Base-by-base conservation (phyloP, 441 rosid species). In the Daphne laureola region DNA sequence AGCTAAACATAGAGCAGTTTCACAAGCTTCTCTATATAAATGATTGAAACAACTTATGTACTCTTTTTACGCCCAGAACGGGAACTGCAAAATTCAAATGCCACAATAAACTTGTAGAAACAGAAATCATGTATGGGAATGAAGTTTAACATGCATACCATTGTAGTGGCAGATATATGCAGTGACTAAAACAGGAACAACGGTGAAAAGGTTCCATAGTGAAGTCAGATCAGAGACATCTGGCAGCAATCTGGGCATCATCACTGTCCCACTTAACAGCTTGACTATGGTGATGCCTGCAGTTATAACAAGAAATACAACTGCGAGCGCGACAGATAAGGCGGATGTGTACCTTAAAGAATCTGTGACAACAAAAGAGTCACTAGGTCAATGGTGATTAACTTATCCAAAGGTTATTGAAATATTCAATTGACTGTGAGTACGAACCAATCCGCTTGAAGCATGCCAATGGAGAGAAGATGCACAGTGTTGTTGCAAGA, bases 141-240 rank as follows among this genome's bases (percentile, higher is more conserved):
- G 38, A 5, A 7, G 38, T 31, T 5, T 25, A 14, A 25, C 21
- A 47, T 15, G 52, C 78, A 61, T 82, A 93, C 97, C 90, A 53
- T 93, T 90, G 74, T 85, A 87, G 73, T 93, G 99, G 68, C 99
- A 90, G 59, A 90, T 90, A 64, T 64, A 90, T 2, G 99, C 99
- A 9, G 96, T 93, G 73, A 87, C 97, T 51, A 92, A 84, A 68
- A 93, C 88, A 9, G 98, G 98, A 21, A 83, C 96, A 4, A 77
- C 84, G 0, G 98, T 93, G 76, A 90, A 93, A 59, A 93, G 80
- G 46, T 82, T 90, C 86, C 90, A 80, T 57, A 84, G 76, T 1
- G 98, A 93, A 38, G 82, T 53, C 65, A 87, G 46, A 64, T 90
- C 87, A 3, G 75, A 68, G 21, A 93, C 72, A 67, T 85, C 68